phyloP scores from a whole-genome alignment of 78 protist genomes.

The Cavenderia fasciculata region DNA sequence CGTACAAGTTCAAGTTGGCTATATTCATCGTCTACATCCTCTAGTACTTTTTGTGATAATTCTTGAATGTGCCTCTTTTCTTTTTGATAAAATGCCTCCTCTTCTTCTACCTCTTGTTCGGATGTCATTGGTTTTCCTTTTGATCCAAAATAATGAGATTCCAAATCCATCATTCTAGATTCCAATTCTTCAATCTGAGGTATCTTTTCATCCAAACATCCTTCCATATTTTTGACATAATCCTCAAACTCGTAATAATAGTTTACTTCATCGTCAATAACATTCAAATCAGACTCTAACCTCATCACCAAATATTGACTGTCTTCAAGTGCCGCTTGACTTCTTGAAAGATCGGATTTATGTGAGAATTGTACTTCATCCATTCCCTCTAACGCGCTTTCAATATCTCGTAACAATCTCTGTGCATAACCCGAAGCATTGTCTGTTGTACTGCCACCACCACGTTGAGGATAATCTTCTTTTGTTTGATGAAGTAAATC shows the following conservation, averaged over 20 bases:
- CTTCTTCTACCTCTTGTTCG: conserved; percentile 4
- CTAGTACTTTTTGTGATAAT: background rate
- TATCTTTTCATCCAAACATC: conserved; percentile 43
- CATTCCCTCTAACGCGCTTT: background rate
- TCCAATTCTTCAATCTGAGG: conserved; percentile 29
- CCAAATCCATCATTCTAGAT: conserved; percentile 1
- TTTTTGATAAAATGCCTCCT: background rate
- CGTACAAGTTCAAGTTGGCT: background rate
- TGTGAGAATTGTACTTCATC: conserved; percentile 17
- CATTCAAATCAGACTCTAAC: conserved; percentile 18
- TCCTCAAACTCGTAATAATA: conserved; percentile 23
- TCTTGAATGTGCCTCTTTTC: background rate
- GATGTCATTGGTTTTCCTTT: background rate
- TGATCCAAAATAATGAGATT: conserved; percentile 1
- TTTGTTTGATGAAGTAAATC: background rate
- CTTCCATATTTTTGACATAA: conserved; percentile 26
- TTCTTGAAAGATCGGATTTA: conserved; percentile 1
- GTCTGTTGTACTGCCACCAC: no score
- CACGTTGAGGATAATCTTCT: background rate
- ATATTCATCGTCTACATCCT: conserved; percentile 50
- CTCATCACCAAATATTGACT: background rate
- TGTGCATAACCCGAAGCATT: no score
- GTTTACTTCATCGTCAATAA: background rate
- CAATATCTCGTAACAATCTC: no score
- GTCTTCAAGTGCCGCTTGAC: conserved; percentile 21